Evolutionary conservation across 768 basidiomycete species (phyloP).

Genomic region (Mycena capillaripes): DNA sequence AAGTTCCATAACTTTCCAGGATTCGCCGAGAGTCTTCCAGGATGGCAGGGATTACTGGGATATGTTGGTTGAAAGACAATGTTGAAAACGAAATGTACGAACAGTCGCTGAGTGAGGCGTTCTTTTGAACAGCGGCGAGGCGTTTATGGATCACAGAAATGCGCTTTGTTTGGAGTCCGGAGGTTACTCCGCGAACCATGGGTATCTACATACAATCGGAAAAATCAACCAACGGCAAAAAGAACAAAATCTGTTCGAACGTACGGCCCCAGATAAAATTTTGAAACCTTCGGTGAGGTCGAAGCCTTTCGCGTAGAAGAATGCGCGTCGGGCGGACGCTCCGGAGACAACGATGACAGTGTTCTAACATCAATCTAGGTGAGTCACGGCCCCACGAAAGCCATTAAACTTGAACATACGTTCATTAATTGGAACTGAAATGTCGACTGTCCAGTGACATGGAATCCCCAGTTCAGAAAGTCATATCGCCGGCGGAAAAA

Average conservation of each 20-base stretch:
- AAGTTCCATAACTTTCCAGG: conserved; percentile 76
- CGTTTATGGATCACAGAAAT: conserved; percentile 81
- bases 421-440: conserved; percentile 80
- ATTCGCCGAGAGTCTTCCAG: conserved; percentile 73
- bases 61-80: conserved; percentile 32
- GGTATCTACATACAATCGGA: conserved; percentile 66
- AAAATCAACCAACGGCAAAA: conserved; percentile 35
- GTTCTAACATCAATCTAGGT: conserved; percentile 60
- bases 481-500: conserved; percentile 82
- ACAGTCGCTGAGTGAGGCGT: conserved; percentile 73
- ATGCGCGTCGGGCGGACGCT: conserved; percentile 75
- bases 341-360: conserved; percentile 84
- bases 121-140: conserved; percentile 72
- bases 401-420: conserved; percentile 50
- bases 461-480: conserved; percentile 81
- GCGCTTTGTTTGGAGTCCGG: conserved; percentile 72
- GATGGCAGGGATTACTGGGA: conserved; percentile 73
- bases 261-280: conserved; percentile 82
- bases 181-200: conserved; percentile 81
- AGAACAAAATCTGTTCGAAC: conserved; percentile 50
- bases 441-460: conserved; percentile 72
- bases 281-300: conserved; percentile 87
- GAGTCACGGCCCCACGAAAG: conserved; percentile 32
- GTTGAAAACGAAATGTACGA: conserved; percentile 44
- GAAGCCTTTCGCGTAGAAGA: conserved; percentile 78